phyloP scores from a whole-genome alignment of 768 basidiomycete genomes.

The Cantharellus anzutake region DNA sequence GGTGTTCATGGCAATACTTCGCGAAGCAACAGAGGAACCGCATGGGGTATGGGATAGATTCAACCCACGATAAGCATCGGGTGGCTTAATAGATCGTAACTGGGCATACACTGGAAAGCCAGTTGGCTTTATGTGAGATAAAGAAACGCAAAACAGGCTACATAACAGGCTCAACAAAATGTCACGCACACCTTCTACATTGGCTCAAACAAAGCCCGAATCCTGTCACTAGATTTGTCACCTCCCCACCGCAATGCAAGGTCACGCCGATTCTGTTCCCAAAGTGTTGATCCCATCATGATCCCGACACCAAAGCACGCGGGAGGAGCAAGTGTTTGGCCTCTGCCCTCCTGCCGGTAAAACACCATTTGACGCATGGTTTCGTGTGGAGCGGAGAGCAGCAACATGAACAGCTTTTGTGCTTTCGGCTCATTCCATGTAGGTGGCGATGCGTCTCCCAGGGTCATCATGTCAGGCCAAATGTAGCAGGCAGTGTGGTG shows the following conservation, averaged over 20 bases:
- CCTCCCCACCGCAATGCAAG: background rate
- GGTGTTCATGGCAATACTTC: background rate
- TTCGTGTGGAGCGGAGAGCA: background rate
- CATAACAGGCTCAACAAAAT: background rate
- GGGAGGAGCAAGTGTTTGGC: background rate
- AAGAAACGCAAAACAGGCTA: background rate
- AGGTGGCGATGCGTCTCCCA: background rate
- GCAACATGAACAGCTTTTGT: background rate
- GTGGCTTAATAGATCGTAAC: background rate
- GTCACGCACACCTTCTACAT: background rate
- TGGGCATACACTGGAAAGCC: background rate
- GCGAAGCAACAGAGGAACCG: no score
- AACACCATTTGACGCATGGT: background rate
- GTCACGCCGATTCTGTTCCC: background rate
- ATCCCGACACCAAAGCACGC: background rate
- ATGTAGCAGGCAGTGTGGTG: slow-evolving; percentile 64
- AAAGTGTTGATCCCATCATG: background rate
- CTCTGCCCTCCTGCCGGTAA: background rate
- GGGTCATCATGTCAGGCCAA: slow-evolving; percentile 38
- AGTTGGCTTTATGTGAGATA: background rate
- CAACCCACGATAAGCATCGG: background rate
- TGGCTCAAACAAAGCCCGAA: background rate
- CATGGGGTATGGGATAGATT: no score
- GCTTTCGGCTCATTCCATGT: background rate
- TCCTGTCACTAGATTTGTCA: background rate